A percentile compares a stretch with the other conserved stretches of the same genome.
These are phyloP conservation scores for Aspergillus latus DNA, from an alignment of 2,329 filamentous ascomycete species.

Conservation along the genomic window DNA sequence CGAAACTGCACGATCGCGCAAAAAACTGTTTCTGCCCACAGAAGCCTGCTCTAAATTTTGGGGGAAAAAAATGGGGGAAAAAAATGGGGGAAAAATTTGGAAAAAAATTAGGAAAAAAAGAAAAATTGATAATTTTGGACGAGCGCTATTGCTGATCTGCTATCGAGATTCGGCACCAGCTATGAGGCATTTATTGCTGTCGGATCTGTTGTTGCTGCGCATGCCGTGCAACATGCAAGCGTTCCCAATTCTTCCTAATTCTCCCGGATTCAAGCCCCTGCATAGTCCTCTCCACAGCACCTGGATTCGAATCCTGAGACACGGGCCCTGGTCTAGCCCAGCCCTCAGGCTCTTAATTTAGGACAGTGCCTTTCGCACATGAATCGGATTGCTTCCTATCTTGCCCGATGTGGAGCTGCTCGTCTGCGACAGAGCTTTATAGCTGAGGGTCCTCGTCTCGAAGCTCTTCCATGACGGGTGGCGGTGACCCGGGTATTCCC, in stretches of 20 bases:
- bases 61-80: too few relatives aligned
- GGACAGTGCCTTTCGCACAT: slow-evolving; percentile 6
- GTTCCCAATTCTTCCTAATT: slow-evolving; percentile 8
- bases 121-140: neutral
- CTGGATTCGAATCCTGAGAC: neutral
- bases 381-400: slow-evolving; percentile 13
- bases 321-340: slow-evolving; percentile 12
- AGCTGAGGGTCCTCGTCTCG: neutral
- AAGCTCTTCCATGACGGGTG: neutral
- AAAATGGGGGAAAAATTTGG: too few relatives aligned
- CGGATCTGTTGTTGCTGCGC: neutral
- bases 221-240: neutral
- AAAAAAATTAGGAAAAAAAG: neutral
- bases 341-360: neutral
- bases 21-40: too few relatives aligned
- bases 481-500: neutral
- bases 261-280: slow-evolving; percentile 14
- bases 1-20: too few relatives aligned
- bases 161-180: neutral
- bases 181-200: slow-evolving; percentile 10
- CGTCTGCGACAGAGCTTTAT: neutral
- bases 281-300: slow-evolving; percentile 1
- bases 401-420: slow-evolving; percentile 15
- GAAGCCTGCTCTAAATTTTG: too few relatives aligned
- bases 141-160: neutral